phyloP scores from a whole-genome alignment of 169 alveolate genomes.

The Eimeria brunetti region DNA sequence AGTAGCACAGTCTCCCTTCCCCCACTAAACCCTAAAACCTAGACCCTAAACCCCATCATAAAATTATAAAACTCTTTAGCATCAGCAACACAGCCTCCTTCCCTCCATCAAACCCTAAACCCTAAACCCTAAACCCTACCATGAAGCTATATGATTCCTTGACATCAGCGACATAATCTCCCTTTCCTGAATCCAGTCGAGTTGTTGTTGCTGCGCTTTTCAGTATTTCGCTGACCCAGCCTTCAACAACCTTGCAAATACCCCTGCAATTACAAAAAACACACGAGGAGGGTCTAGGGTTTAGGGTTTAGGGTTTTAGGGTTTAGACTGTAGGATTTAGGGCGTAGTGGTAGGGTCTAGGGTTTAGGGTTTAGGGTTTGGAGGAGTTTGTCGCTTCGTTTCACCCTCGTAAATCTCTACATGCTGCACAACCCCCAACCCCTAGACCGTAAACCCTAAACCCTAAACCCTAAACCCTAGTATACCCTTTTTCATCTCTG shows the following conservation, averaged over 20 bases:
- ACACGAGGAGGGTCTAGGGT: background rate
- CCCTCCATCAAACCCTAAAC: slow-evolving; percentile 1
- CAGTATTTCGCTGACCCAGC: slow-evolving; percentile 90
- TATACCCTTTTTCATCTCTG: slow-evolving; percentile 75
- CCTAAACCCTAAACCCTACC: slow-evolving; percentile 9
- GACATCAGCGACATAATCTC: slow-evolving; percentile 94
- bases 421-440: background rate
- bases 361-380: no score
- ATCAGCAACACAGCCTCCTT: no score
- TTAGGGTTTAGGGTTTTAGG: no score
- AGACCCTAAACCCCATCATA: background rate
- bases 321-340: no score
- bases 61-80: no score
- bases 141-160: slow-evolving; percentile 88
- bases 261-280: slow-evolving; percentile 77
- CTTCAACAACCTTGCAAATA: slow-evolving; percentile 89
- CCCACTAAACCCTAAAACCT: background rate
- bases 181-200: slow-evolving; percentile 92
- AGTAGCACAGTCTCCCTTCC: no score
- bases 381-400: no score
- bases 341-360: no score
- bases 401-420: no score
- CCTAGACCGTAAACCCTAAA: background rate
- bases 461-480: background rate
- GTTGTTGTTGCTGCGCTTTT: slow-evolving; percentile 89